Evolutionary conservation across 805 yeast genomes (phyloP).

Genomic region (Candida oleophila): DNA sequence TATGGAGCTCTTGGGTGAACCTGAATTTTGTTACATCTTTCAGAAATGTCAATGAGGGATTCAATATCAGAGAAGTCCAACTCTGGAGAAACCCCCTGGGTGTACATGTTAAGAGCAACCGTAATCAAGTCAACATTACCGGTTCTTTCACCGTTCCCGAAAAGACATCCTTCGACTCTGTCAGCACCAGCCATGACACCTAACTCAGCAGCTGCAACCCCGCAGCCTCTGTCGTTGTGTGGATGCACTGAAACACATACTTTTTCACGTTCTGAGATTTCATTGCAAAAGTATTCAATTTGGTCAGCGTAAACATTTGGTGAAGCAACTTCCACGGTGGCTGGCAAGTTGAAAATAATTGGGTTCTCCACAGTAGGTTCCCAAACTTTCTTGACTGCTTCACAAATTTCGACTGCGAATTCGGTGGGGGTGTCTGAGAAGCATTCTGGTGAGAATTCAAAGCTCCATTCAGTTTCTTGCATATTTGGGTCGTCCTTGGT

Average conservation of each 20-base stretch:
- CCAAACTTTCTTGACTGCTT: conserved; percentile 77
- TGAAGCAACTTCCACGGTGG: conserved; percentile 79
- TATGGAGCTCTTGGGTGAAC: conserved; percentile 79
- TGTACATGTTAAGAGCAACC: conserved; percentile 70
- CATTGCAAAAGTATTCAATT: conserved; percentile 67
- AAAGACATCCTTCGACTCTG: conserved; percentile 81
- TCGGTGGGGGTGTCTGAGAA: conserved; percentile 70
- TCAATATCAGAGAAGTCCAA: conserved; percentile 69
- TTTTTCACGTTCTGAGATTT: conserved; percentile 64
- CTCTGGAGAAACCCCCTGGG: conserved; percentile 73
- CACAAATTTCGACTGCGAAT: conserved; percentile 64
- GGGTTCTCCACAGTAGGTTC: conserved; percentile 62
- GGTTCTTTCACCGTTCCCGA: conserved; percentile 86
- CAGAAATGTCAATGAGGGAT: conserved; percentile 69
- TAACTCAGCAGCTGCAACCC: conserved; percentile 84
- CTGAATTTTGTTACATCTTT: conserved; percentile 78
- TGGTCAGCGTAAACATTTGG: conserved; percentile 86
- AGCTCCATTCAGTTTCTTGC: conserved; percentile 62
- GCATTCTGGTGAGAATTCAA: conserved; percentile 80
- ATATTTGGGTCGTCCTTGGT: conserved; percentile 66
- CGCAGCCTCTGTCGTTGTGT: conserved; percentile 85
- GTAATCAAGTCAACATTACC: conserved; percentile 85
- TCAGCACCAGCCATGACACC: conserved; percentile 86
- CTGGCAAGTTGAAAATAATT: conserved; percentile 78
- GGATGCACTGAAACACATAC: conserved; percentile 77